Evolutionary conservation across 331 rosid species (phyloP).

Genomic region (Pyrus hybrid): DNA sequence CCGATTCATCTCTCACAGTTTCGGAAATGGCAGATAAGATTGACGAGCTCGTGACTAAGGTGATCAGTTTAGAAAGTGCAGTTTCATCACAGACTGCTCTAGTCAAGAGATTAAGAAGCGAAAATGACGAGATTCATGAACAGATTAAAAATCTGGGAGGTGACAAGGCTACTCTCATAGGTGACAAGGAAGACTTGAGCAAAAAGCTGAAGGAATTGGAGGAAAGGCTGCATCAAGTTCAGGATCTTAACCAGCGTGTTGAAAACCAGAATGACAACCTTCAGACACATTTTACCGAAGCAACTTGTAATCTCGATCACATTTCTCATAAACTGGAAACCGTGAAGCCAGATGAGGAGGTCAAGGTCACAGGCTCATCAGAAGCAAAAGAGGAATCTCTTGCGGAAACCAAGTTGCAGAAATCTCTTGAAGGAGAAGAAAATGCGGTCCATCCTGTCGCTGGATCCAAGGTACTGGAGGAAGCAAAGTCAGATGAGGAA

Average conservation of each 20-base stretch:
- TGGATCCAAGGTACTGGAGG: constrained; percentile 11
- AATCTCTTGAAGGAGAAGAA: constrained; percentile 17
- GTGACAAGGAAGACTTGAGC: constrained; percentile 39
- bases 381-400: constrained; percentile 9
- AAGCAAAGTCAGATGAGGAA: constrained; percentile 12
- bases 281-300: constrained; percentile 52
- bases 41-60: constrained; percentile 76
- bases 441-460: constrained; percentile 19
- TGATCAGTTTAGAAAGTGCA: constrained; percentile 60
- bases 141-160: constrained; percentile 55
- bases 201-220: constrained; percentile 60
- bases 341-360: constrained; percentile 41
- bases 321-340: constrained; percentile 47
- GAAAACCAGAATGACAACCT: constrained; percentile 49
- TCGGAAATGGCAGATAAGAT: constrained; percentile 83
- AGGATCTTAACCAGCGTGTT: constrained; percentile 43
- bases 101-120: constrained; percentile 48
- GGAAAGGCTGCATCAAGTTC: constrained; percentile 37
- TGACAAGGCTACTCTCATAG: constrained; percentile 44
- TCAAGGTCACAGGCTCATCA: constrained; percentile 15
- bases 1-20: constrained; percentile 44
- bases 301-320: constrained; percentile 42
- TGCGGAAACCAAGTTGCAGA: constrained; percentile 16
- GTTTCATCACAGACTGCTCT: constrained; percentile 71
- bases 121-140: constrained; percentile 61